Percentiles rank a stretch among this genome's conserved stretches.
Conservation (phyloP, 768 basidiomycete genomes). For the Chalciporus chontae region DNA sequence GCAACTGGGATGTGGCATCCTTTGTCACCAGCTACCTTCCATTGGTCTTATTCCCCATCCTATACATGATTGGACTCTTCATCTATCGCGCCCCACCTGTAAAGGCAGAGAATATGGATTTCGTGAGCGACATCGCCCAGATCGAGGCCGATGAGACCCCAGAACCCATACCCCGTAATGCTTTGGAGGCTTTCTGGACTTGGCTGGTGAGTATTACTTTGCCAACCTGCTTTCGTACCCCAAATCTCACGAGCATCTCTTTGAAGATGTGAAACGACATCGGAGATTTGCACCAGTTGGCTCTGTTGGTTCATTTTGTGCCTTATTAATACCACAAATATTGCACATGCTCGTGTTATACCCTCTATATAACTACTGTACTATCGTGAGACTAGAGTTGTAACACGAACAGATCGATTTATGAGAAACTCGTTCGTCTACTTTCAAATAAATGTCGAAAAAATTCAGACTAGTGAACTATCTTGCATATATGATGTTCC, state of each 20-base stretch:
- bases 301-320: not conserved
- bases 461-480: no score
- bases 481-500: no score
- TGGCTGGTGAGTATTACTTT: conserved; percentile 59
- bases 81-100: conserved; percentile 29
- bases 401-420: no score
- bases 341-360: not conserved
- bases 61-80: conserved; percentile 61
- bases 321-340: conserved; percentile 1
- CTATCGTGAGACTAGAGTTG: no score
- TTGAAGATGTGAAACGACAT: conserved; percentile 19
- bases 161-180: conserved; percentile 68
- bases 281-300: not conserved
- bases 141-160: conserved; percentile 71
- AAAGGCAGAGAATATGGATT: conserved; percentile 75
- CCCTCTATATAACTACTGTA: conserved; percentile 3
- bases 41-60: conserved; percentile 64
- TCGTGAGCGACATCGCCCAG: conserved; percentile 63
- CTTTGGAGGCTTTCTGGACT: conserved; percentile 66
- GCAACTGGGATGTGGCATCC: conserved; percentile 51
- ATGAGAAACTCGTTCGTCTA: no score
- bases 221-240: not conserved
- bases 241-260: conserved; percentile 1
- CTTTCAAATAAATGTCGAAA: no score
- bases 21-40: conserved; percentile 87